These are phyloP conservation scores for Moniliophthora roreri DNA, from an alignment of 1,284 basidiomycete species.

Conservation along the genomic window DNA sequence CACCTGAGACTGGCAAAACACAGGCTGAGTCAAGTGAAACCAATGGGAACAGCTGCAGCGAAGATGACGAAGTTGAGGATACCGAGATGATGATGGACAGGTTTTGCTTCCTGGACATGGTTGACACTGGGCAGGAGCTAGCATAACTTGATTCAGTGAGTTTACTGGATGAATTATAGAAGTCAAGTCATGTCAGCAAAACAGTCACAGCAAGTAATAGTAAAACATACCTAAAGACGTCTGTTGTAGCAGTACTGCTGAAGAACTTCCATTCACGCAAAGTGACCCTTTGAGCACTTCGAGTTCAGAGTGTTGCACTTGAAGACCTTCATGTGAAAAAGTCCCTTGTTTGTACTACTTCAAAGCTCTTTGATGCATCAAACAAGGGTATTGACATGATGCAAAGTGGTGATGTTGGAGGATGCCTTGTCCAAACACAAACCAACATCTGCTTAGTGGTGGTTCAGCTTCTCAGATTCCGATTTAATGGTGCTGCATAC, in stretches of 20 bases:
- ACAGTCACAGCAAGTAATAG: constrained; percentile 10
- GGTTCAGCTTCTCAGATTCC: constrained; percentile 8
- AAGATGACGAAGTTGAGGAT: no score
- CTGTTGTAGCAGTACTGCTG: constrained; percentile 16
- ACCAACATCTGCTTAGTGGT: constrained; percentile 7
- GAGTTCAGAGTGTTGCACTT: constrained; percentile 18
- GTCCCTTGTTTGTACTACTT: background rate
- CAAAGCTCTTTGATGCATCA: constrained; percentile 10
- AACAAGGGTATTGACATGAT: constrained; percentile 8
- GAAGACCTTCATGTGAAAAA: constrained; percentile 14
- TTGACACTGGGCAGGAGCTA: no score
- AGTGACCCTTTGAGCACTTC: constrained; percentile 17
- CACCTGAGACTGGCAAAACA: constrained; percentile 7
- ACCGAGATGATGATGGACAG: background rate
- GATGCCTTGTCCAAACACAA: constrained; percentile 7
- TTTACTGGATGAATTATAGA: no score
- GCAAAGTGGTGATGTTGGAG: constrained; percentile 16
- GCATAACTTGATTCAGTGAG: no score
- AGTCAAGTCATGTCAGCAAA: background rate
- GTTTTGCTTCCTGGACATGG: no score
- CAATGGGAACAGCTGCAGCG: no score
- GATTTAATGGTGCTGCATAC: constrained; percentile 4
- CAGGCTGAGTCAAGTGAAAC: background rate
- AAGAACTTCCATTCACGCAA: constrained; percentile 13
- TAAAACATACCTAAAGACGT: constrained; percentile 16